phyloP scores from a whole-genome alignment of 441 rosid genomes.

The Pelargonium cotyledonis region DNA sequence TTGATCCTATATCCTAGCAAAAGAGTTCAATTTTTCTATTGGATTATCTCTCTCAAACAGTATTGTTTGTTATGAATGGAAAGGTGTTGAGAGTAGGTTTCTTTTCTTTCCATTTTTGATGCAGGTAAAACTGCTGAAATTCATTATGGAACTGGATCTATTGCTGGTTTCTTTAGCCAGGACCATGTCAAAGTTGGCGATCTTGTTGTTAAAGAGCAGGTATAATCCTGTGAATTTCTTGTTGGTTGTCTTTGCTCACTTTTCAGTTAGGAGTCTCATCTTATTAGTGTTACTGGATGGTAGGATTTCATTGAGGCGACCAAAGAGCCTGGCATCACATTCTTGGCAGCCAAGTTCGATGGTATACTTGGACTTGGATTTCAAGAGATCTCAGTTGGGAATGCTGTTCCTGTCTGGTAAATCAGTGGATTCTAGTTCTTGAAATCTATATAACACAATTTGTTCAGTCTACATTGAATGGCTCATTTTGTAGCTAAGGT shows the following conservation, averaged over 20 bases:
- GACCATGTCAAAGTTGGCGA: slow-evolving; percentile 66
- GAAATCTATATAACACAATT: not conserved
- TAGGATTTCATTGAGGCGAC: slow-evolving; percentile 76
- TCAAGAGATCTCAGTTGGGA: slow-evolving; percentile 64
- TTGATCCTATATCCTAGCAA: slow-evolving; percentile 3
- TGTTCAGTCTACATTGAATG: not conserved
- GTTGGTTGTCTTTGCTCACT: not conserved
- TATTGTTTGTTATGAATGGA: not conserved
- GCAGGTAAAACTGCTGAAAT: slow-evolving; percentile 53
- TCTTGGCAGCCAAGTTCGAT: slow-evolving; percentile 58
- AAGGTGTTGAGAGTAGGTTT: not conserved
- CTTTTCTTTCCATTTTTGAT: not conserved
- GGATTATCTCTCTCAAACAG: not conserved
- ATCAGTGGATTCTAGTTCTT: not conserved
- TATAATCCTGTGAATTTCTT: slow-evolving; percentile 17
- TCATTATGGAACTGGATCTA: slow-evolving; percentile 64
- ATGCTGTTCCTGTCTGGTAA: slow-evolving; percentile 68
- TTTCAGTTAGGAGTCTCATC: not conserved
- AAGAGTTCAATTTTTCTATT: slow-evolving; percentile 3
- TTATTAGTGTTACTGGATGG: not conserved
- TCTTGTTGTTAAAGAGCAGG: slow-evolving; percentile 61
- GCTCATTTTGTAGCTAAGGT: not conserved
- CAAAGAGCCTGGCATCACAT: slow-evolving; percentile 48
- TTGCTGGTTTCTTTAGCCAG: slow-evolving; percentile 72
- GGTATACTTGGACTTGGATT: slow-evolving; percentile 84